Percentiles rank a stretch among this genome's conserved stretches.
phyloP scores from a whole-genome alignment of 2,329 filamentous ascomycete species.

The Bipolaris oryzae region DNA sequence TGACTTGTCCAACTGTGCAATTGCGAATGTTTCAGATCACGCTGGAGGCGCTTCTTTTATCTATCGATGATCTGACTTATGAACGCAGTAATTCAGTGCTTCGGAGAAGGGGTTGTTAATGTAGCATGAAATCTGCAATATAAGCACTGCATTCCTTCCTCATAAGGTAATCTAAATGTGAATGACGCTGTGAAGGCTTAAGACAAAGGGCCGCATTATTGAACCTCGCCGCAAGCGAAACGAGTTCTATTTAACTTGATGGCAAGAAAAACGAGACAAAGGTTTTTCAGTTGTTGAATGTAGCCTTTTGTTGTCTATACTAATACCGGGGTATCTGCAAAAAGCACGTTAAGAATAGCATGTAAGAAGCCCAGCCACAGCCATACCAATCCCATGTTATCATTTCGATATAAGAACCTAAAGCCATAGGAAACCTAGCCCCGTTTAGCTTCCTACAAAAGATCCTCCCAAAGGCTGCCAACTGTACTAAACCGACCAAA shows the following conservation, averaged over 20 bases:
- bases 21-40: neutral
- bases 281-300: neutral
- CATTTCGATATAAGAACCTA: no score
- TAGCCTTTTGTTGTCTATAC: neutral
- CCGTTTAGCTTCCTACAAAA: no score
- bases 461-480: no score
- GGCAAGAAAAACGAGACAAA: neutral
- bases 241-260: neutral
- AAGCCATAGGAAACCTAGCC: no score
- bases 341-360: no score
- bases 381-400: no score
- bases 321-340: no score
- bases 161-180: neutral
- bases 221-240: neutral
- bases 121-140: neutral
- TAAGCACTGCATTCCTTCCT: neutral
- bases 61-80: no score
- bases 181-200: neutral
- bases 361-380: no score
- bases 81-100: no score
- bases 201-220: slow-evolving; percentile 7
- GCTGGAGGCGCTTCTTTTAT: no score
- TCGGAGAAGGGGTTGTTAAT: neutral
- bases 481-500: no score
- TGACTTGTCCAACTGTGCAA: neutral